These are phyloP conservation scores for Beauveria sp. DNA, from an alignment of 2,329 filamentous ascomycete species.

Conservation along the genomic window DNA sequence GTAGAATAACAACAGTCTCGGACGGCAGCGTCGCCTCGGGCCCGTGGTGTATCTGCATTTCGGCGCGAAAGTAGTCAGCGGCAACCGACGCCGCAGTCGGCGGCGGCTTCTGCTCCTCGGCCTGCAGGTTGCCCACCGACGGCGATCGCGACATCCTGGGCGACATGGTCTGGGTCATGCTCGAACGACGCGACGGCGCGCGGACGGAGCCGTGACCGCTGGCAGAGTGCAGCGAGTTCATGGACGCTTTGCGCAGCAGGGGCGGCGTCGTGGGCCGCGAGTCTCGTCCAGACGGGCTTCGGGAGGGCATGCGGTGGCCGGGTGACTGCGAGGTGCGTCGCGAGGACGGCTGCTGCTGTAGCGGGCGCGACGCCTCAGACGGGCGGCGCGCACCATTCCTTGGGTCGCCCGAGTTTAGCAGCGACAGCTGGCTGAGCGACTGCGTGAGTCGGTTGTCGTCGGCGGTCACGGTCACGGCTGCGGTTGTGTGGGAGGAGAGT, in stretches of 20 bases:
- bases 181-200: constrained; percentile 39
- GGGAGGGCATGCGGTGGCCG: constrained; percentile 28
- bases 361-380: constrained; percentile 24
- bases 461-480: constrained; percentile 14
- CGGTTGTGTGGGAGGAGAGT: constrained; percentile 22
- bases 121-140: constrained; percentile 18
- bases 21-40: constrained; percentile 31
- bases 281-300: constrained; percentile 35
- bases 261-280: constrained; percentile 42
- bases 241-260: constrained; percentile 48
- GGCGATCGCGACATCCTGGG: constrained; percentile 32
- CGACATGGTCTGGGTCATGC: constrained; percentile 37
- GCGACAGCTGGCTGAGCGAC: constrained; percentile 37
- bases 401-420: constrained; percentile 23
- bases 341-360: constrained; percentile 28
- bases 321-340: constrained; percentile 32
- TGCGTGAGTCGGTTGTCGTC: constrained; percentile 28
- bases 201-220: constrained; percentile 31
- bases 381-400: constrained; percentile 20
- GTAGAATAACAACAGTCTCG: constrained; percentile 74
- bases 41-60: constrained; percentile 57
- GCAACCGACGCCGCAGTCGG: constrained; percentile 52
- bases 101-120: constrained; percentile 27
- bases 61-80: constrained; percentile 58
- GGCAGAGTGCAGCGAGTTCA: constrained; percentile 47